phyloP scores from a whole-genome alignment of 495 filamentous ascomycete species.

The Lophiostoma macrostomum region DNA sequence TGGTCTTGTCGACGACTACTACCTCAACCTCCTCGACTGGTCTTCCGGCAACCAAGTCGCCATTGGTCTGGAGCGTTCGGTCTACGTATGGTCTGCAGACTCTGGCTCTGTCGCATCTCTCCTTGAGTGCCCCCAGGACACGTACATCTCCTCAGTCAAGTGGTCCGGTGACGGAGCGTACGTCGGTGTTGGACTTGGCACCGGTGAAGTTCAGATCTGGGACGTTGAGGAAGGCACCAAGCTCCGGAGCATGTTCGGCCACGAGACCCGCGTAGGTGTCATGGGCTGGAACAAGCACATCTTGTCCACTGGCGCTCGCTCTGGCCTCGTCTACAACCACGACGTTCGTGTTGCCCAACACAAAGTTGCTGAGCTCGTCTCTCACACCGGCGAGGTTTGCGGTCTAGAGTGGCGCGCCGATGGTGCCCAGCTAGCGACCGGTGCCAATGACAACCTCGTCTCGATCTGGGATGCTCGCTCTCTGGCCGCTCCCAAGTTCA shows the following conservation, averaged over 20 bases:
- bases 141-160: constrained; percentile 96
- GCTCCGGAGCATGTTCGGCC: constrained; percentile 96
- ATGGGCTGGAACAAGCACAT: constrained; percentile 99
- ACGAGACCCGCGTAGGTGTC: constrained; percentile 89
- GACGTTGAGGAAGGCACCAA: constrained; percentile 93
- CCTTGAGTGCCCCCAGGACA: constrained; percentile 80
- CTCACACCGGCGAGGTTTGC: constrained; percentile 95
- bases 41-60: constrained; percentile 96
- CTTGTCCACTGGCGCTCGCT: constrained; percentile 89
- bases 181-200: constrained; percentile 89
- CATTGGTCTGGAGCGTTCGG: constrained; percentile 92
- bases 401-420: constrained; percentile 96
- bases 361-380: constrained; percentile 94
- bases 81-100: constrained; percentile 99
- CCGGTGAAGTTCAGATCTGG: constrained; percentile 98
- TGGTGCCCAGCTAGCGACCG: constrained; percentile 92
- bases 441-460: constrained; percentile 97
- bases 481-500: constrained; percentile 89
- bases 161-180: constrained; percentile 98
- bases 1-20: constrained; percentile 96
- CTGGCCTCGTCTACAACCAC: constrained; percentile 97
- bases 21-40: constrained; percentile 98
- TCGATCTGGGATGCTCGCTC: constrained; percentile 98
- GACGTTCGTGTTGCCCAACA: constrained; percentile 97
- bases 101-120: constrained; percentile 82